phyloP scores from a whole-genome alignment of 345 rosid species.

The Eucalyptus paniculata region DNA sequence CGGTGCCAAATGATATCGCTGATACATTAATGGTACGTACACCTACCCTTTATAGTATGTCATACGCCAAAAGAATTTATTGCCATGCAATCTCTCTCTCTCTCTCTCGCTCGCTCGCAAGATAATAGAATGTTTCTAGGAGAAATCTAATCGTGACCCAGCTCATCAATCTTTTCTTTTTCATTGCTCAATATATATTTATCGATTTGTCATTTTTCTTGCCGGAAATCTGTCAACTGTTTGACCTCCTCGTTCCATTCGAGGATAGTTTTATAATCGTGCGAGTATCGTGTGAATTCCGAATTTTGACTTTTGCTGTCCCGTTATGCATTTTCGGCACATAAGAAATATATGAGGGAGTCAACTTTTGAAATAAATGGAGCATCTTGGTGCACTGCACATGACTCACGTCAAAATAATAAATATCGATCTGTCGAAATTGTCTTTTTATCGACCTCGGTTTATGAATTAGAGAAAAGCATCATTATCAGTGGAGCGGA shows the following conservation, averaged over 20 bases:
- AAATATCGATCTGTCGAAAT: background rate
- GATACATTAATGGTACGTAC: background rate
- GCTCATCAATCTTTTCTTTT: background rate
- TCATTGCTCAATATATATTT: background rate
- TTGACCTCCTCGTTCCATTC: background rate
- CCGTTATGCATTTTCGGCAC: background rate
- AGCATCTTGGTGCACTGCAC: no score
- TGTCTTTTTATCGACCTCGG: background rate
- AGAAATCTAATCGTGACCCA: background rate
- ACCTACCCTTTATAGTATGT: background rate
- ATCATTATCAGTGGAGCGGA: background rate
- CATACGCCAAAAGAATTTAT: background rate
- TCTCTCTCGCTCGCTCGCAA: background rate
- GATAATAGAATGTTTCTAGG: background rate
- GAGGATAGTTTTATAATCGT: background rate
- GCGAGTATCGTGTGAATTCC: background rate
- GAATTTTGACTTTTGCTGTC: background rate
- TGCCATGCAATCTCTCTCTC: background rate
- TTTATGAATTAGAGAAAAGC: background rate
- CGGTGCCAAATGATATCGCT: background rate
- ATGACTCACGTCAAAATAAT: background rate
- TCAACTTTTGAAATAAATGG: background rate
- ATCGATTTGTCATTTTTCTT: background rate
- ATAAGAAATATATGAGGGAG: background rate
- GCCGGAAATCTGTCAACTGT: background rate